Evolutionary conservation across 2,329 filamentous ascomycete genomes (phyloP).

Genomic region (Fusarium lateritium): DNA sequence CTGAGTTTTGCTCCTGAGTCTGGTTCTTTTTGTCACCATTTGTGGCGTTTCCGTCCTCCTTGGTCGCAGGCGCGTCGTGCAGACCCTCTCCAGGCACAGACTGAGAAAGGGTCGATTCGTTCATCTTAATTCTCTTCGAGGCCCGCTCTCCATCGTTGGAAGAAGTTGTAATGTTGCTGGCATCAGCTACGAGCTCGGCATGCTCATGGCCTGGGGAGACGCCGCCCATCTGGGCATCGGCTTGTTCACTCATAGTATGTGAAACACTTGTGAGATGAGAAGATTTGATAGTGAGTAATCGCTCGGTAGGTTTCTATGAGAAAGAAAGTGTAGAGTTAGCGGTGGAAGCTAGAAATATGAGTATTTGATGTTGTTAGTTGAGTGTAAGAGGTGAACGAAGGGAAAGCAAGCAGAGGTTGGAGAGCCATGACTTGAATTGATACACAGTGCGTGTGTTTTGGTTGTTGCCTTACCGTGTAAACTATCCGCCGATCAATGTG

Average conservation of each 20-base stretch:
- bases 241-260: constrained; percentile 49
- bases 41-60: constrained; percentile 33
- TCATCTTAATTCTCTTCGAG: constrained; percentile 72
- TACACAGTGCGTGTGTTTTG: not conserved
- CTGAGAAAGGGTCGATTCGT: constrained; percentile 49
- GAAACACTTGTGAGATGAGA: not conserved
- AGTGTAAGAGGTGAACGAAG: constrained; percentile 20
- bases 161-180: constrained; percentile 25
- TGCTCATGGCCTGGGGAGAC: constrained; percentile 38
- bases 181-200: constrained; percentile 29
- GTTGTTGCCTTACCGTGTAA: constrained; percentile 1
- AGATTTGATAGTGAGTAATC: not conserved
- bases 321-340: not conserved
- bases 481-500: not conserved
- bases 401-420: not conserved
- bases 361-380: constrained; percentile 10
- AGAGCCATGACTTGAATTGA: not conserved
- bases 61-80: constrained; percentile 34
- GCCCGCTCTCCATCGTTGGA: constrained; percentile 57
- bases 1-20: constrained; percentile 18
- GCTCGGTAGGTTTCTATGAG: not conserved
- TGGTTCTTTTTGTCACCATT: constrained; percentile 40
- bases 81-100: constrained; percentile 38
- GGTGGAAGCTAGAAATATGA: constrained; percentile 4
- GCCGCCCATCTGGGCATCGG: constrained; percentile 44